A percentile compares a stretch with the other conserved stretches of the same genome.
phyloP scores from a whole-genome alignment of 106 monocot genomes.

The Allium sativum region DNA sequence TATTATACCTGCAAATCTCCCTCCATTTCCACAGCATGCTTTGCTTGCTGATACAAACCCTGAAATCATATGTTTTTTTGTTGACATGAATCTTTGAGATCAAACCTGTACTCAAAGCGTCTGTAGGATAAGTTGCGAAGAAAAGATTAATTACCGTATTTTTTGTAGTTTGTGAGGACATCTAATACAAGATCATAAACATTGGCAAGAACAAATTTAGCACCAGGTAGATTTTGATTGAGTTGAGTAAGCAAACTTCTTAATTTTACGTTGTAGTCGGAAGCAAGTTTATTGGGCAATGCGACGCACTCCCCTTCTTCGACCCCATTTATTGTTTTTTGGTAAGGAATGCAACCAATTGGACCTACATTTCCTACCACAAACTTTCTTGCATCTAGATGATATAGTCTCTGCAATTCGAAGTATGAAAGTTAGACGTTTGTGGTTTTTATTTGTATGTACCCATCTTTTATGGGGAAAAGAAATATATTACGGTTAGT shows the following conservation, averaged over 20 bases:
- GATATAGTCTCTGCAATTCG: slow-evolving; percentile 49
- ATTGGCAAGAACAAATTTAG: slow-evolving; percentile 68
- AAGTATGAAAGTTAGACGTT: not conserved
- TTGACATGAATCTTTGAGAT: too few relatives aligned
- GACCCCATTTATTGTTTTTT: slow-evolving; percentile 56
- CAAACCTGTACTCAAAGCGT: too few relatives aligned
- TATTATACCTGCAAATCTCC: slow-evolving; percentile 45
- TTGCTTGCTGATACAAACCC: slow-evolving; percentile 58
- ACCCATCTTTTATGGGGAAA: not conserved
- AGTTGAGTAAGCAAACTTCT: slow-evolving; percentile 49
- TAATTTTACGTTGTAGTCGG: slow-evolving; percentile 40
- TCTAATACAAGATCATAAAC: slow-evolving; percentile 79
- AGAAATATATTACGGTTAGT: slow-evolving; percentile 38
- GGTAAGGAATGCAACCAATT: slow-evolving; percentile 91
- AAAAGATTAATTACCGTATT: slow-evolving; percentile 30
- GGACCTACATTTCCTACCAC: slow-evolving; percentile 76
- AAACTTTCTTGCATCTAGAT: slow-evolving; percentile 68
- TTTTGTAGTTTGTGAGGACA: slow-evolving; percentile 47
- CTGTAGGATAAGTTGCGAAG: not conserved
- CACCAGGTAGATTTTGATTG: slow-evolving; percentile 54
- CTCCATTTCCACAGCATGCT: slow-evolving; percentile 73
- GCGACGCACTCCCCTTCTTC: slow-evolving; percentile 39
- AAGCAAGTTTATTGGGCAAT: slow-evolving; percentile 59
- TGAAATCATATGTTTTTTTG: slow-evolving; percentile 4
- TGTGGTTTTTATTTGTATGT: not conserved